These are phyloP conservation scores for Zygosaccharomyces sapae DNA, from an alignment of 1,139 yeast species.

Conservation along the genomic window DNA sequence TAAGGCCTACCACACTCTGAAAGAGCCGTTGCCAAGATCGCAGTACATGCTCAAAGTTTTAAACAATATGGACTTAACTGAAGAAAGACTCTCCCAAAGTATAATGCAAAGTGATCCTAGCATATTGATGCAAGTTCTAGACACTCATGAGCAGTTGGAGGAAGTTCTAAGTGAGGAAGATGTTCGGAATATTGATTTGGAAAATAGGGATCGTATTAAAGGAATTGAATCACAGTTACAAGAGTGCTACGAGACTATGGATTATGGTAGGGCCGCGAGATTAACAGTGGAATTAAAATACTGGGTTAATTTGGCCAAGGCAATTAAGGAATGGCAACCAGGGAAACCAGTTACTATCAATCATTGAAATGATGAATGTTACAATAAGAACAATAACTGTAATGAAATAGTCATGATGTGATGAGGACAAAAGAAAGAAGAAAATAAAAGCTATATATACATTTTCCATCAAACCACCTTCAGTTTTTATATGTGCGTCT, in stretches of 20 bases:
- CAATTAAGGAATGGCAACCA: conserved; percentile 73
- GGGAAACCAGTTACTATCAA: conserved; percentile 63
- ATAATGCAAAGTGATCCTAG: conserved; percentile 47
- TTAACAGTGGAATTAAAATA: conserved; percentile 74
- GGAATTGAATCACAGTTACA: conserved; percentile 37
- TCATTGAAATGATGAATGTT: conserved; percentile 39
- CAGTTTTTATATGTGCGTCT: not conserved
- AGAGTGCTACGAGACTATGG: conserved; percentile 38
- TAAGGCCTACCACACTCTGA: conserved; percentile 67
- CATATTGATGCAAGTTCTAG: conserved; percentile 68
- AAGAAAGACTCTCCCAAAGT: conserved; percentile 37
- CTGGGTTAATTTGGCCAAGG: conserved; percentile 75
- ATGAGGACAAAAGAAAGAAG: not conserved
- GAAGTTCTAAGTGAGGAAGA: conserved; percentile 58
- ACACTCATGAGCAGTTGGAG: conserved; percentile 73
- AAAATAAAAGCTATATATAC: conserved; percentile 3
- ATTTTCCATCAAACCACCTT: conserved; percentile 4
- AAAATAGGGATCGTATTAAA: conserved; percentile 53
- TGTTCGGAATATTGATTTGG: conserved; percentile 47
- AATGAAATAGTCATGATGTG: not conserved
- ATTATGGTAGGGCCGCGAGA: conserved; percentile 48
- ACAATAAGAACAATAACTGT: not conserved
- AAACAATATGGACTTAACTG: conserved; percentile 43
- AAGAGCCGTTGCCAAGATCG: conserved; percentile 66
- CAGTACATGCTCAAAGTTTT: conserved; percentile 48